Evolutionary conservation across 208 protist species (phyloP), one percentile per base, ranked within the genome.

Genomic region (Wallacemonas sp.): DNA sequence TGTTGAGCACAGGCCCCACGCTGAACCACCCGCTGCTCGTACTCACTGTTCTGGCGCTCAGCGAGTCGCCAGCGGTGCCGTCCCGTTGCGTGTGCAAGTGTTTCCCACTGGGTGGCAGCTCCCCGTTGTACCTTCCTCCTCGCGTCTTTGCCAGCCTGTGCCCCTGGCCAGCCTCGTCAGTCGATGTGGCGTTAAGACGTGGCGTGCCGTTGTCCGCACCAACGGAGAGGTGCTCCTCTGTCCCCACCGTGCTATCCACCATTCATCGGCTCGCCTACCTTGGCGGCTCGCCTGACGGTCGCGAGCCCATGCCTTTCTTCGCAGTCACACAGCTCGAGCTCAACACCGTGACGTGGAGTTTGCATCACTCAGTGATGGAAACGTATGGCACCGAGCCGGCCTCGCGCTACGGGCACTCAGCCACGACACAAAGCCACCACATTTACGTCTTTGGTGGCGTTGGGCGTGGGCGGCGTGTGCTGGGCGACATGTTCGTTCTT

Each of bases 361-460:
- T 78, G 30, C 66, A 58, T 12, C 37, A 53, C 36, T 57, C 29
- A n/a, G 37, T 68, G 5, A 22, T 78, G 15, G 57, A 76, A 10
- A 91, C 88, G 10, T 83, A 83, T 64, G 88, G 88, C 36, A 72
- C 73, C 12, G 74, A 80, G 52, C 88, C 88, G 1, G n/a, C 73
- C 17, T 61, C 84, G 0, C 84, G 88, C 27, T 91, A 84, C 62
- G 88, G 78, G 3, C 88, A 94, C 68, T 80, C 76, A 17, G 72
- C 81, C 17, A 71, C 68, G 24, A 63, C 54, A 58, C 52, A 68
- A 26, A 69, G 66, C 26, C 33, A 77, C 13, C 54, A 69, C 17
- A 39, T 41, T n/a, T 68, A 71, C 12, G 73, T 94, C 30, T 89
- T 89, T 76, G 89, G 89, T 38, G 89, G 89, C 0, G 66, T 91